A percentile compares a stretch with the other conserved stretches of the same genome.
Evolutionary conservation across 768 basidiomycete genomes (phyloP).

Genomic region (Russula earlei): DNA sequence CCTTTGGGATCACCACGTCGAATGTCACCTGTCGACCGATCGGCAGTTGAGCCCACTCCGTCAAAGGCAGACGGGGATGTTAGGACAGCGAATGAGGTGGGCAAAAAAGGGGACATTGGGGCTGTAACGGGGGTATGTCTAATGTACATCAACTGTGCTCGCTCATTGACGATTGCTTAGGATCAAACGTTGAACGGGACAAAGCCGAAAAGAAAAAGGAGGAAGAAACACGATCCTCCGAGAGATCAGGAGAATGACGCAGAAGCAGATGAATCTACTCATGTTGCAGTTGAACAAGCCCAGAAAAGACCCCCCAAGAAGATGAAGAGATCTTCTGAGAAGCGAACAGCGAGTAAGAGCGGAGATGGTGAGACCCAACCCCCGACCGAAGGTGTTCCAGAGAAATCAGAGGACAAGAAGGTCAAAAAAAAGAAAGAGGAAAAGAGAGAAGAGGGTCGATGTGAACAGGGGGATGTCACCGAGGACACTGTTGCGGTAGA

Average conservation of each 20-base stretch:
- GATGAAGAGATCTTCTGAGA: slow-evolving; percentile 12
- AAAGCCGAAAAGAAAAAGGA: slow-evolving; percentile 23
- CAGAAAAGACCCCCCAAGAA: slow-evolving; percentile 2
- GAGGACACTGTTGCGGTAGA: background rate
- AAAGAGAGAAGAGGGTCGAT: slow-evolving; percentile 16
- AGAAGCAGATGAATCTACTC: background rate
- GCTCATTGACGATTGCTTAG: background rate
- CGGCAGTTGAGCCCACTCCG: slow-evolving; percentile 19
- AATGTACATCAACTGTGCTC: background rate
- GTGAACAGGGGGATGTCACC: background rate
- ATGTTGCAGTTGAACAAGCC: background rate
- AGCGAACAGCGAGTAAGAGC: slow-evolving; percentile 23
- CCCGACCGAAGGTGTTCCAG: background rate
- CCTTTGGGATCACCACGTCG: slow-evolving; percentile 57
- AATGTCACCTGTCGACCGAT: slow-evolving; percentile 36
- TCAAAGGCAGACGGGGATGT: background rate
- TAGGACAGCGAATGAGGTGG: background rate
- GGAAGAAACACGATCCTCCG: slow-evolving; percentile 27
- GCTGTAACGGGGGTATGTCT: background rate
- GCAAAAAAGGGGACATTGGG: background rate
- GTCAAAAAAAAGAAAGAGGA: slow-evolving; percentile 26
- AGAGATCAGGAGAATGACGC: slow-evolving; percentile 17
- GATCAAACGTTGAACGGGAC: background rate
- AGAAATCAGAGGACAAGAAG: slow-evolving; percentile 21
- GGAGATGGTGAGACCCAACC: slow-evolving; percentile 4